These are phyloP conservation scores for Cyclotella distinguenda DNA, from an alignment of 108 stramenopile species.

Conservation along the genomic window DNA sequence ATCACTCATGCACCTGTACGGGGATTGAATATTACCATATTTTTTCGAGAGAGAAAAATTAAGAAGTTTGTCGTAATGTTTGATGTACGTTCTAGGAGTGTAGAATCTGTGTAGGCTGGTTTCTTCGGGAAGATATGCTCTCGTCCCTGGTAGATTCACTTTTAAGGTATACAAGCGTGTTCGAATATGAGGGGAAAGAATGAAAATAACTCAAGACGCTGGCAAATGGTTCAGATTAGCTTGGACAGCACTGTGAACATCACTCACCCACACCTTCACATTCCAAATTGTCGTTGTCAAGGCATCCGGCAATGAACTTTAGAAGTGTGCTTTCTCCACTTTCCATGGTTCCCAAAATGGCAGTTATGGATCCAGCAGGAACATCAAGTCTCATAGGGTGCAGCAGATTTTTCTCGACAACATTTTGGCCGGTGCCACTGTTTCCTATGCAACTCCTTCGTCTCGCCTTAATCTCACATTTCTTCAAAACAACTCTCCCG, in stretches of 20 bases:
- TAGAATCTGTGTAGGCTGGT: slow-evolving; percentile 59
- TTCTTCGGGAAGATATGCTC: slow-evolving; percentile 53
- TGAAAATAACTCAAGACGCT: neutral
- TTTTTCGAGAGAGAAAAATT: neutral
- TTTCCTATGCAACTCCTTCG: neutral
- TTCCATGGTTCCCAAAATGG: slow-evolving; percentile 57
- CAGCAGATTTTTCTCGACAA: slow-evolving; percentile 17
- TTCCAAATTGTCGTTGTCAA: slow-evolving; percentile 30
- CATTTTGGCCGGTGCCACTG: neutral
- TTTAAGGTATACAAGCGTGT: neutral
- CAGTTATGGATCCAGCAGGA: slow-evolving; percentile 54
- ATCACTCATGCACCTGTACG: neutral
- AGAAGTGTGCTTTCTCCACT: slow-evolving; percentile 59
- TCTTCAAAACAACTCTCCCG: neutral
- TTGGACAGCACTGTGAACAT: neutral
- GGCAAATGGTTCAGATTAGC: neutral
- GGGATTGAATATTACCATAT: neutral
- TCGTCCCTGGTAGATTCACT: slow-evolving; percentile 53
- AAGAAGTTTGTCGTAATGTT: slow-evolving; percentile 53
- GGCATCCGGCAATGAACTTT: slow-evolving; percentile 45
- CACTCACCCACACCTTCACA: slow-evolving; percentile 47
- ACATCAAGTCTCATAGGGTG: slow-evolving; percentile 45
- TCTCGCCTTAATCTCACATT: neutral
- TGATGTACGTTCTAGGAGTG: slow-evolving; percentile 55
- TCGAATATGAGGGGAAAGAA: neutral